These are phyloP conservation scores for Tylopilus sp. DNA, from an alignment of 768 basidiomycete genomes.

Conservation along the genomic window DNA sequence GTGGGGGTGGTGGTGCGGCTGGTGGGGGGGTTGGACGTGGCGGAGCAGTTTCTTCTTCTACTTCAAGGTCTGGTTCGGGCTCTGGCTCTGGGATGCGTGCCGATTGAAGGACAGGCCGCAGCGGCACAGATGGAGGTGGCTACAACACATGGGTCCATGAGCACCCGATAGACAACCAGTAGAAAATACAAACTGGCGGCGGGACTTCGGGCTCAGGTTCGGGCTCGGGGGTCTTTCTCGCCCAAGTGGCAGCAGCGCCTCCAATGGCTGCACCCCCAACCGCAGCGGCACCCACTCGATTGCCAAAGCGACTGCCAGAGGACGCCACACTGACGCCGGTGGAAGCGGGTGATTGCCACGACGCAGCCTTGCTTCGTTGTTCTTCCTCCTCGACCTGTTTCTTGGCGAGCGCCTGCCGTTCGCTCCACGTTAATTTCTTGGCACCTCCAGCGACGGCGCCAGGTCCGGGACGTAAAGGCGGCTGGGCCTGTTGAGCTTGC, in stretches of 20 bases:
- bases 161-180: neutral
- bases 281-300: slow-evolving; percentile 27
- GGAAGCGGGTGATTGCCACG: slow-evolving; percentile 38
- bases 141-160: slow-evolving; percentile 7
- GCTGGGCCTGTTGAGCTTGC: slow-evolving; percentile 38
- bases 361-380: slow-evolving; percentile 55
- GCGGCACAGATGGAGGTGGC: slow-evolving; percentile 28
- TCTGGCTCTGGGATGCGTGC: slow-evolving; percentile 19
- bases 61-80: slow-evolving; percentile 17
- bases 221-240: slow-evolving; percentile 18
- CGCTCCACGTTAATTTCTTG: slow-evolving; percentile 91
- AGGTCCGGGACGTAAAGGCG: slow-evolving; percentile 19
- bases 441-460: slow-evolving; percentile 31
- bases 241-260: slow-evolving; percentile 24
- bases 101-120: slow-evolving; percentile 18
- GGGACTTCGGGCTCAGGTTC: slow-evolving; percentile 28
- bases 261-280: slow-evolving; percentile 33
- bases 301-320: slow-evolving; percentile 37
- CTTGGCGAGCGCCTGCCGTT: slow-evolving; percentile 89
- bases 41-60: slow-evolving; percentile 21
- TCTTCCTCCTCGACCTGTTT: slow-evolving; percentile 81
- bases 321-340: slow-evolving; percentile 35
- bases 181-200: slow-evolving; percentile 25
- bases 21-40: slow-evolving; percentile 29
- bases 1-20: neutral